A percentile compares a stretch with the other conserved stretches of the same genome.
phyloP scores from a whole-genome alignment of 805 yeast genomes.

The Saturnispora dispora region DNA sequence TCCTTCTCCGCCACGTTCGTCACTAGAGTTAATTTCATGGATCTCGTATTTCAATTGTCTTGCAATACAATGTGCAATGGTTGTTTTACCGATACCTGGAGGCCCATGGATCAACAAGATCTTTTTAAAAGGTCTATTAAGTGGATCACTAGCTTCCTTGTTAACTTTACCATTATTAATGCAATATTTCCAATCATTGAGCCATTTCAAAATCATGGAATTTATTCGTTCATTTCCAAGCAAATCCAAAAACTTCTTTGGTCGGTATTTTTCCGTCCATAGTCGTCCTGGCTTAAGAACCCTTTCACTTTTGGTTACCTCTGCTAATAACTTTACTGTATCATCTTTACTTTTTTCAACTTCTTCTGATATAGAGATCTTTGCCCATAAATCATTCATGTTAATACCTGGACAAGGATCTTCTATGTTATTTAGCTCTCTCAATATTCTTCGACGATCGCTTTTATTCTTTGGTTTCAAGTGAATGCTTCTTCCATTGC shows the following conservation, averaged over 20 bases:
- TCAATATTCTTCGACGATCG: background rate
- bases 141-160: slow-evolving; percentile 32
- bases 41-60: slow-evolving; percentile 72
- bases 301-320: background rate
- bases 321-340: slow-evolving; percentile 1
- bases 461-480: slow-evolving; percentile 14
- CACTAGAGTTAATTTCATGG: slow-evolving; percentile 81
- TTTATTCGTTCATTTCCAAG: slow-evolving; percentile 63
- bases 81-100: slow-evolving; percentile 89
- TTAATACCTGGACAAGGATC: slow-evolving; percentile 12
- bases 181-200: slow-evolving; percentile 55
- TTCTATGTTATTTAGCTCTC: background rate
- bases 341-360: slow-evolving; percentile 9
- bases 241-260: slow-evolving; percentile 52
- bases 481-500: slow-evolving; percentile 19
- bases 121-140: slow-evolving; percentile 50
- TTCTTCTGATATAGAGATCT: slow-evolving; percentile 18
- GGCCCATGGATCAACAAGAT: slow-evolving; percentile 81
- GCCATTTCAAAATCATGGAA: slow-evolving; percentile 51
- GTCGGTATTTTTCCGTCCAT: slow-evolving; percentile 64
- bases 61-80: slow-evolving; percentile 79
- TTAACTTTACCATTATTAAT: slow-evolving; percentile 26
- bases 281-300: slow-evolving; percentile 13
- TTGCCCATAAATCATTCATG: slow-evolving; percentile 18
- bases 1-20: slow-evolving; percentile 51